Conservation (phyloP, 768 basidiomycete species). For the Rhizopogon salebrosus region DNA sequence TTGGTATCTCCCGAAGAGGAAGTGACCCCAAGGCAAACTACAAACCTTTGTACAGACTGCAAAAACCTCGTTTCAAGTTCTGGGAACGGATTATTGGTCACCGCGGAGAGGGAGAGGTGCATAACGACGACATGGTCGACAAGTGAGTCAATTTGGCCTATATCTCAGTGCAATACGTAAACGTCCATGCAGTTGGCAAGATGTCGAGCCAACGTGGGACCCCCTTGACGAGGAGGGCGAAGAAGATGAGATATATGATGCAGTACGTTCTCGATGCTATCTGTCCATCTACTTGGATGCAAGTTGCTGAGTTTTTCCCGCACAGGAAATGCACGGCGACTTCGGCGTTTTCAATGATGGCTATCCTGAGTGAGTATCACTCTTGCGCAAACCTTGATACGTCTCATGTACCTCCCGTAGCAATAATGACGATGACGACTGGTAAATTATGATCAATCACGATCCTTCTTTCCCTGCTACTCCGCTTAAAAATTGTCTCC, state of each 20-base stretch:
- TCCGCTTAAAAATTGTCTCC: not conserved
- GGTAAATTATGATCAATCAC: not conserved
- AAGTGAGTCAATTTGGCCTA: not conserved
- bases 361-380: not conserved
- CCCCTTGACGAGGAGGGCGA: slow-evolving; percentile 22
- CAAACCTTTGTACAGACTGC: slow-evolving; percentile 22
- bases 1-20: slow-evolving; percentile 16
- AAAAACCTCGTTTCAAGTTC: slow-evolving; percentile 1
- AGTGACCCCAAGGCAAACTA: slow-evolving; percentile 11
- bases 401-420: too few species aligned
- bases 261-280: not conserved
- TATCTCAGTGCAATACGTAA: not conserved
- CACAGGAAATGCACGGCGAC: not conserved
- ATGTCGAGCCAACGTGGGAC: slow-evolving; percentile 15
- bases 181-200: slow-evolving; percentile 14
- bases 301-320: not conserved
- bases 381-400: not conserved
- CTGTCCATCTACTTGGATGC: not conserved
- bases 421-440: not conserved
- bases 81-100: slow-evolving; percentile 6
- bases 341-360: not conserved
- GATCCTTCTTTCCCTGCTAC: not conserved
- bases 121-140: not conserved
- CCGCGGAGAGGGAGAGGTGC: slow-evolving; percentile 2
- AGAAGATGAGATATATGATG: slow-evolving; percentile 12